Base-by-base conservation (phyloP, 306 rosid genomes). In the Cucumis melo region DNA sequence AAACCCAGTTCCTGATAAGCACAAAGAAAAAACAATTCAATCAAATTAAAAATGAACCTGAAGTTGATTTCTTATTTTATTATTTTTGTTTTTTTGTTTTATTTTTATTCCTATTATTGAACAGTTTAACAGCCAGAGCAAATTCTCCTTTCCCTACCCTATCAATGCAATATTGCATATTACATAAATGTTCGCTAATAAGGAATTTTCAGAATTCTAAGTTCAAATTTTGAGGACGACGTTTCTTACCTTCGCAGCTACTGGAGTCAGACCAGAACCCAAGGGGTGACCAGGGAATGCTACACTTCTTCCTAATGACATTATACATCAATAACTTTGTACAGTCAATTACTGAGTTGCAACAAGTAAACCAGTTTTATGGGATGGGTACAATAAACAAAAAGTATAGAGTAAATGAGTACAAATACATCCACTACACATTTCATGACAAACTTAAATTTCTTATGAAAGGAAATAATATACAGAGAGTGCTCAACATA, bases 281-380 rank as follows among this genome's bases (percentile, higher is more conserved):
- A 94, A 75, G 82, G 97, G 90, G 87, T 94, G 93, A 79, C 96
- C 98, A 76, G 97, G 98, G 80, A 89, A 94, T 65, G 98, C 98
- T 81, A 91, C 97, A 91, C 97, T 94, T 79, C 96, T 90, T 83
- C 98, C 98, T 91, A 96, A 85, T 77, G 82, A 78, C 73, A 86
- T 78, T 78, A 77, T 74, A 70, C 78, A 86, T 80, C 60, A 74
- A 83, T 85, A 86, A 83, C 79, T 82, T 80, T 76, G 60, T 71
- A 71, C 12, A 46, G 48, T 48, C 59, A 24, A 21, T 17, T 21
- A 10, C 21, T 46, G 39, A 21, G 57, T 51, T 46, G 55, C 39
- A 68, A 39, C 55, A 42, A 68, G 20, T 68, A 68, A 44, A 68
- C 50, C 74, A 44, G 56, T 68, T 68, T 44, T 42, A 44, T 12